Conservation (phyloP, 495 filamentous ascomycete species). For the Rhypophila decipiens region DNA sequence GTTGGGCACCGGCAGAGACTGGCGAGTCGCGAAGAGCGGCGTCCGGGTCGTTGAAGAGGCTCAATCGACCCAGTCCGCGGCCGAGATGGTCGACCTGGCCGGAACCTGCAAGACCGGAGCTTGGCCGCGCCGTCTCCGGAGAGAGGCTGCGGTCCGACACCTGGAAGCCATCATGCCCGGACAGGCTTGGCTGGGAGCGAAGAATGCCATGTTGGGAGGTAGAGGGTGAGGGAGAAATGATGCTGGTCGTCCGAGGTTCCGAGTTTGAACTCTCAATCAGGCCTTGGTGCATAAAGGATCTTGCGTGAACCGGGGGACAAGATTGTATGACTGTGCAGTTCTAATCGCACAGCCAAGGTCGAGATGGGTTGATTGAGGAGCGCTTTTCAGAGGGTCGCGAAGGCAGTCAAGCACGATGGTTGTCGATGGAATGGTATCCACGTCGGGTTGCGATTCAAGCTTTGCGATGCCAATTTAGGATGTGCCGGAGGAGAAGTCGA, state of each 20-base stretch:
- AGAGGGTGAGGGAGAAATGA: conserved; percentile 31
- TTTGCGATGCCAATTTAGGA: too few species aligned
- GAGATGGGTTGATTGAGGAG: background rate
- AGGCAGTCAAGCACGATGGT: too few species aligned
- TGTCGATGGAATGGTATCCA: too few species aligned
- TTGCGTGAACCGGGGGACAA: conserved; percentile 29
- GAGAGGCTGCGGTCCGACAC: conserved; percentile 21
- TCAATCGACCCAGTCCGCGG: conserved; percentile 37
- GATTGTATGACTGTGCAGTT: conserved; percentile 59
- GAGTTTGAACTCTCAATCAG: conserved; percentile 55
- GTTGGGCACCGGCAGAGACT: conserved; percentile 42
- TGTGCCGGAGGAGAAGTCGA: background rate
- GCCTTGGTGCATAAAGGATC: conserved; percentile 87
- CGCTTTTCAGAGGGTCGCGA: background rate
- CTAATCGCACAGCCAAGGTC: conserved; percentile 28
- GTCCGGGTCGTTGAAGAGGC: conserved; percentile 17
- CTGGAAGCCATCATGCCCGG: conserved; percentile 20
- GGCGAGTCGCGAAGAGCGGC: background rate
- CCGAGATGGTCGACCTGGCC: conserved; percentile 29
- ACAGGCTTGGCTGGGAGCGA: conserved; percentile 42
- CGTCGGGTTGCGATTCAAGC: too few species aligned
- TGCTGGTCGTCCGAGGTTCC: conserved; percentile 35
- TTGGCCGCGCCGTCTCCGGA: conserved; percentile 19
- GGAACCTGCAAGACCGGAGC: conserved; percentile 8
- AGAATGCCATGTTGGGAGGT: conserved; percentile 71